Evolutionary conservation across 768 basidiomycete genomes (phyloP).

Genomic region (Pulveroboletus frians): DNA sequence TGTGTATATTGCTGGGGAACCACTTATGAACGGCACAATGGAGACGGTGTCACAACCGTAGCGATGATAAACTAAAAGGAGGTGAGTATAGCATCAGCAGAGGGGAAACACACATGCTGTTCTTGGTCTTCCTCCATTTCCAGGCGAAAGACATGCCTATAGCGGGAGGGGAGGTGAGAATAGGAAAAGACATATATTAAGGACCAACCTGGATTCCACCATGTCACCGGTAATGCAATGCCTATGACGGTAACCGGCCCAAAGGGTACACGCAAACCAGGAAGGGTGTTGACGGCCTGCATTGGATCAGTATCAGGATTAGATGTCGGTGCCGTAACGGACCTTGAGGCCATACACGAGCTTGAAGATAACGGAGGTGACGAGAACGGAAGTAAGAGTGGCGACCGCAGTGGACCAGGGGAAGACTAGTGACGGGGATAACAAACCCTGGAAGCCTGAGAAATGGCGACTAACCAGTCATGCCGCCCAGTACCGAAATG

Average conservation of each 20-base stretch:
- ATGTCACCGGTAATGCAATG: slow-evolving; percentile 13
- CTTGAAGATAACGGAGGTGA: slow-evolving; percentile 15
- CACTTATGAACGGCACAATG: slow-evolving; percentile 18
- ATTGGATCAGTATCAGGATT: neutral
- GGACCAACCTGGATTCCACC: slow-evolving; percentile 18
- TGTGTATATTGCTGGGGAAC: slow-evolving; percentile 17
- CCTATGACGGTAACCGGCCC: slow-evolving; percentile 9
- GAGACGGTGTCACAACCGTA: slow-evolving; percentile 20
- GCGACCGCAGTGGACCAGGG: slow-evolving; percentile 6
- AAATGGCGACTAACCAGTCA: neutral
- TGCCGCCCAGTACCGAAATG: no score
- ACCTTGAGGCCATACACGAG: slow-evolving; percentile 14
- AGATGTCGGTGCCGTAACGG: neutral
- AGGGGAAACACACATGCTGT: slow-evolving; percentile 1
- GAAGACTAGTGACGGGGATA: neutral
- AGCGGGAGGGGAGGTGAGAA: neutral
- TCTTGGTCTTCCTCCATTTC: slow-evolving; percentile 21
- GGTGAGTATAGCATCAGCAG: neutral
- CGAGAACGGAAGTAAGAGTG: slow-evolving; percentile 1
- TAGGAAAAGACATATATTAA: neutral
- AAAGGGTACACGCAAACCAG: slow-evolving; percentile 20
- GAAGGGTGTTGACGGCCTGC: slow-evolving; percentile 15
- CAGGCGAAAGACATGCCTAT: slow-evolving; percentile 18
- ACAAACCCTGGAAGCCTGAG: neutral
- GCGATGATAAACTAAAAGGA: slow-evolving; percentile 14